Conservation (phyloP, 345 rosid species). For the Moricandia moricandioides region DNA sequence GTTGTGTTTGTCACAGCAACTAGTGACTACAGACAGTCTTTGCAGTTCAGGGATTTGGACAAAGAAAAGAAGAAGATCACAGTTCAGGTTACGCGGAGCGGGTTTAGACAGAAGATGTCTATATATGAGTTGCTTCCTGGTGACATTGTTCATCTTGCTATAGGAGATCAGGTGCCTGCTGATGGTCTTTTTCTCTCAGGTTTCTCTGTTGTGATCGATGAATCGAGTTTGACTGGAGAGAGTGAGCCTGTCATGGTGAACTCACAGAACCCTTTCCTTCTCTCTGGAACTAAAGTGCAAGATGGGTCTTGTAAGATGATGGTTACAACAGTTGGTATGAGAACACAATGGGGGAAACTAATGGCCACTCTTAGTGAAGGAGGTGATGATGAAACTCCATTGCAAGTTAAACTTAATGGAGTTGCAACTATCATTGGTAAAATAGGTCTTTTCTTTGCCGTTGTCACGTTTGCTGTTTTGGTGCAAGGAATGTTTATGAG, state of each 20-base stretch:
- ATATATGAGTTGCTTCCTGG: slow-evolving; percentile 87
- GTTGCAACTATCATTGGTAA: slow-evolving; percentile 87
- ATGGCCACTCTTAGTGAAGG: slow-evolving; percentile 93
- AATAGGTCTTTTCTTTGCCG: slow-evolving; percentile 74
- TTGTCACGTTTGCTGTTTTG: slow-evolving; percentile 76
- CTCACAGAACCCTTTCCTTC: slow-evolving; percentile 67
- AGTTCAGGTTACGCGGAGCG: slow-evolving; percentile 75
- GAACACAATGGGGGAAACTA: slow-evolving; percentile 91
- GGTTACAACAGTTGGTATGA: slow-evolving; percentile 89
- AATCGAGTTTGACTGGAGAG: slow-evolving; percentile 89
- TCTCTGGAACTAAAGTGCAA: slow-evolving; percentile 87
- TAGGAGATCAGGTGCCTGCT: slow-evolving; percentile 92
- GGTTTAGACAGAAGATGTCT: slow-evolving; percentile 79
- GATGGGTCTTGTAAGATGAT: slow-evolving; percentile 93
- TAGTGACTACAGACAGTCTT: slow-evolving; percentile 89
- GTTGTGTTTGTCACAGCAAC: slow-evolving; percentile 89
- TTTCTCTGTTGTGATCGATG: slow-evolving; percentile 76
- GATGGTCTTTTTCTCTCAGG: slow-evolving; percentile 88
- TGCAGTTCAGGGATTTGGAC: slow-evolving; percentile 83
- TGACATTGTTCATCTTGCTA: slow-evolving; percentile 80
- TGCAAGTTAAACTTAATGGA: slow-evolving; percentile 91
- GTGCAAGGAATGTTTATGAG: slow-evolving; percentile 63
- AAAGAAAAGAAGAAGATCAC: slow-evolving; percentile 86
- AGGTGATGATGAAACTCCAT: slow-evolving; percentile 92
- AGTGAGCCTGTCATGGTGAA: slow-evolving; percentile 76